Base-by-base conservation (phyloP, 2,329 filamentous ascomycete genomes). In the Nemania abortiva region DNA sequence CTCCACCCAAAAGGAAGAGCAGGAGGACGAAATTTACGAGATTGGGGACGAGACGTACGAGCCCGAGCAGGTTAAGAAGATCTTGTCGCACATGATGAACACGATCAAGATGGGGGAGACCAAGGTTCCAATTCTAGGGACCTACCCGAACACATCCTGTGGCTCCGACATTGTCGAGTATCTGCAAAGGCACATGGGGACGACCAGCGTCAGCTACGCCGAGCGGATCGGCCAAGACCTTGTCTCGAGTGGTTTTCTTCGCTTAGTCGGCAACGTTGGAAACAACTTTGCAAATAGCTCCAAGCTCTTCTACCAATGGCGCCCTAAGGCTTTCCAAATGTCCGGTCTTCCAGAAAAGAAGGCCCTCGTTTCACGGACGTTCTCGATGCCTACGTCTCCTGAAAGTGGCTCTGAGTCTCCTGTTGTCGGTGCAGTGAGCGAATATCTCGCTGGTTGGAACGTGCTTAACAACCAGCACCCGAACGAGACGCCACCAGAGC, bases 251-350 rank as follows among this genome's bases (percentile, higher is more conserved):
- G 95, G 96, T 45, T 95, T 98, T 78, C 84, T 99, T 77, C 90
- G 96, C 60, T 85, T 99, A 62, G 89, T 99, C 70, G 96, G 96
- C 72, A 98, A 96, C 76, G 95, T 99, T 63, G 96, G 96, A 69
- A 98, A 89, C 82, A 93, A 92, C 0, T 99, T 99, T 79, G 95
- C 95, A 75, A 99, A 99, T 83, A 98, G 95, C 85, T 97, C 95
- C 72, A 94, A 92, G 82, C 92, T 98, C 90, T 95, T 93, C 79
- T 99, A 99, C 80, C 96, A 99, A 81, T 99, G 96, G 96, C 91
- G 94, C 63, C 89, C 95, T 7, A 97, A 94, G 83, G 91, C 93
- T 5, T 99, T 98, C 83, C 91, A 97, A 78, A 80, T 96, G 65
- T 91, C 94, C 29, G 95, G 95, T 24, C 85, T 97, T 62, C 94